Conservation (phyloP, 2,329 filamentous ascomycete genomes). For the Trichoderma cornu-damae region DNA sequence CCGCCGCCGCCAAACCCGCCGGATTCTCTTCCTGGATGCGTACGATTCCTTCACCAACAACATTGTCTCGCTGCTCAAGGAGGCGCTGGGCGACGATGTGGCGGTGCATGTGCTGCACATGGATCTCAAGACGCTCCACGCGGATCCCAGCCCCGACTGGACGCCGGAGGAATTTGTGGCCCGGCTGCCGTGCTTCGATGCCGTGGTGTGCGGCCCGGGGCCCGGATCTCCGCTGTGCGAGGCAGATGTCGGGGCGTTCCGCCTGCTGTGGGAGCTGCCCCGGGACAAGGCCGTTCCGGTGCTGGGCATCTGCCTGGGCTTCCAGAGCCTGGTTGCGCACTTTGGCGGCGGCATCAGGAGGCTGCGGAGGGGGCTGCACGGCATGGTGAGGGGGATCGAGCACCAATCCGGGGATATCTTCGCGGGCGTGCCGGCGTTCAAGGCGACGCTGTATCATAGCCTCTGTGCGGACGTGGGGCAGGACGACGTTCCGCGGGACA, state of each 20-base stretch:
- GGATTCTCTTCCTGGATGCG: constrained; percentile 85
- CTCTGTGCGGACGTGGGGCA: constrained; percentile 52
- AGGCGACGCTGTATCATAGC: constrained; percentile 73
- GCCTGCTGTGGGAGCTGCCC: constrained; percentile 64
- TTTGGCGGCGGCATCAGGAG: constrained; percentile 63
- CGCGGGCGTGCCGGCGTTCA: constrained; percentile 50
- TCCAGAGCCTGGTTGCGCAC: constrained; percentile 70
- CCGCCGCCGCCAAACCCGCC: constrained; percentile 24
- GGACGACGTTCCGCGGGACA: constrained; percentile 32
- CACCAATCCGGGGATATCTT: constrained; percentile 64
- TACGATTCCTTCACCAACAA: constrained; percentile 98
- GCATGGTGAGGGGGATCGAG: constrained; percentile 66
- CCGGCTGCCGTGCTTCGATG: constrained; percentile 60
- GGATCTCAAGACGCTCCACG: constrained; percentile 53
- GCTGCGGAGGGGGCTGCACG: constrained; percentile 71
- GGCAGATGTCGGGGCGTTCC: constrained; percentile 79
- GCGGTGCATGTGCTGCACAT: constrained; percentile 42
- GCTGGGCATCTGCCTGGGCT: constrained; percentile 83
- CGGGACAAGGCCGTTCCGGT: constrained; percentile 63
- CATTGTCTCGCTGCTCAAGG: constrained; percentile 75
- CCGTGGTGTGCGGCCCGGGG: constrained; percentile 84
- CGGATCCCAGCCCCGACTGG: constrained; percentile 51
- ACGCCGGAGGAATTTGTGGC: constrained; percentile 39
- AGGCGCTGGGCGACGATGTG: constrained; percentile 62
- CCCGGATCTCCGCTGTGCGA: constrained; percentile 71